Evolutionary conservation across 1,139 yeast species (phyloP), one percentile per base, ranked within the genome.

Genomic region (Sugiyamaella castrensis): DNA sequence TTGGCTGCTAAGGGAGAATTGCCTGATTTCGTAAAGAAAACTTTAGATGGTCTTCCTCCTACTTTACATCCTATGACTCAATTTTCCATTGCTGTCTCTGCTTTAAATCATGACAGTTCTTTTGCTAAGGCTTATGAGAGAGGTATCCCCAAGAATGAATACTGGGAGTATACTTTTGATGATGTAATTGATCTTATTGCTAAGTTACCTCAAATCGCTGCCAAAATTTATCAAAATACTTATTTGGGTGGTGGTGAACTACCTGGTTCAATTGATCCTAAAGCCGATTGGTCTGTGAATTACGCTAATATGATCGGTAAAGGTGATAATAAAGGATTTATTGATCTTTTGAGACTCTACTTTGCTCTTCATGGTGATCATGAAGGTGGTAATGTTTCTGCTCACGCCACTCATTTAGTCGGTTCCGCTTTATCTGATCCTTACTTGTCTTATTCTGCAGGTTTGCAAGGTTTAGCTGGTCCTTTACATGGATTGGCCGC

Each of bases 381-480:
- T 75, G 98, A 91, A 77, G 97, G 97, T 76, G 98, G 98, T 73
- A 91, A 91, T 69, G 98, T 91, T 56, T 87, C 96, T 56, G 97
- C 97, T 47, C 98, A 91, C 77, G 82, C 97, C 65, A 89, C 98
- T 60, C 97, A 91, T 74, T 79, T 91, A 72, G 97, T 91, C 58
- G 97, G 97, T 62, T 87, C 96, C 33, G 97, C 98, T 52, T 80
- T 91, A 64, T 84, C 96, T 26, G 89, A 95, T 53, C 97, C 97
- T 67, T 88, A 79, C 80, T 79, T 91, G 66, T 86, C 96, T 42
- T 82, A 87, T 63, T 84, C 97, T 56, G 96, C 97, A 51, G 97
- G 97, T 71, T 76, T 91, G 70, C 87, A 87, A 75, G 98, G 98
- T 73, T 81, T 91, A 68, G 98, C 98, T 54, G 98, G 98, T 71